phyloP scores from a whole-genome alignment of 257 asterid species.

The Linderniella brevidens region DNA sequence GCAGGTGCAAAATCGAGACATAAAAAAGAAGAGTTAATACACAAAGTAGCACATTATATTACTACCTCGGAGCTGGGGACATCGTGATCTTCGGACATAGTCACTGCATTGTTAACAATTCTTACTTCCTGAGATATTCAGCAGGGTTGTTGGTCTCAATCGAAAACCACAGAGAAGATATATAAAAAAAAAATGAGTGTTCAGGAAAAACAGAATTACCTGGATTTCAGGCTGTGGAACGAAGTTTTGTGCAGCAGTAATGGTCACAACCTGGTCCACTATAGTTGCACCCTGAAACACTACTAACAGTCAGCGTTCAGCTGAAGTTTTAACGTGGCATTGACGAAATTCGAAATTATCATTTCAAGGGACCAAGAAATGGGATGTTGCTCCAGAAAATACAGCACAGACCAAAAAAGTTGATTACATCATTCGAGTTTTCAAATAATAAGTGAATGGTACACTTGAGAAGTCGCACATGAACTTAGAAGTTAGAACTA shows the following conservation, averaged over 20 bases:
- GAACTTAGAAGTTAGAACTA: too few species aligned
- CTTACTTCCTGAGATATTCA: conserved; percentile 19
- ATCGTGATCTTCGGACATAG: conserved; percentile 18
- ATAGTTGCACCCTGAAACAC: conserved; percentile 20
- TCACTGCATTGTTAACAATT: conserved; percentile 16
- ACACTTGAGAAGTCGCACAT: too few species aligned
- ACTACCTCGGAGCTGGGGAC: conserved; percentile 45
- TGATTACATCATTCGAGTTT: too few species aligned
- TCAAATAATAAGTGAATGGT: too few species aligned
- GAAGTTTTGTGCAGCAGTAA: conserved; percentile 13
- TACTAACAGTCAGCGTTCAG: neutral
- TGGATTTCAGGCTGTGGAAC: conserved; percentile 10
- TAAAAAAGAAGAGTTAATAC: neutral
- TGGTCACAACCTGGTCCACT: conserved; percentile 16
- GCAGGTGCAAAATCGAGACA: neutral
- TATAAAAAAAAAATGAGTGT: neutral
- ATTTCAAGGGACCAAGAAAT: neutral
- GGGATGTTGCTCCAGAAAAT: too few species aligned
- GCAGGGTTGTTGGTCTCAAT: neutral
- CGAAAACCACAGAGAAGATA: neutral
- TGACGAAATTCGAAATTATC: neutral
- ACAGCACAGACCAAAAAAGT: too few species aligned
- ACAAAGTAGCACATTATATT: neutral
- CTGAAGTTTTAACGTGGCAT: neutral
- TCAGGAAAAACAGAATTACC: conserved; percentile 4